Conservation (phyloP, 441 rosid genomes). For the Arabidopsis lyrata region DNA sequence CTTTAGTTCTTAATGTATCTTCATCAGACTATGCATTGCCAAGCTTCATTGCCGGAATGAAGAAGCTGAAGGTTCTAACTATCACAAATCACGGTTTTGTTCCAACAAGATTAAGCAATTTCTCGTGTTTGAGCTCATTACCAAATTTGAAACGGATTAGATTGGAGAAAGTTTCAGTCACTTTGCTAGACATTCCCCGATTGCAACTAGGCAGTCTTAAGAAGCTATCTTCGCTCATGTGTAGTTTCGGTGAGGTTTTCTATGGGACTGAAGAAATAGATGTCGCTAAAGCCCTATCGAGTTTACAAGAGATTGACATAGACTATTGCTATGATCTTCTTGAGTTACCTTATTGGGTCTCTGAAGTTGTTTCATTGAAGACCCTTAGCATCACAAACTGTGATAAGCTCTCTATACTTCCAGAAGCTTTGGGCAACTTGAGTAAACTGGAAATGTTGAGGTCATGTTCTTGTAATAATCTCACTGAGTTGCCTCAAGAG, state of each 20-base stretch:
- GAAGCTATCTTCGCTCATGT: conserved; percentile 67
- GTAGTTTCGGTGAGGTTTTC: conserved; percentile 54
- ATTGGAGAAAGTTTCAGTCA: conserved; percentile 56
- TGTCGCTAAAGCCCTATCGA: conserved; percentile 50
- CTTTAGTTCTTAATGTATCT: conserved; percentile 55
- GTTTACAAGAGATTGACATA: conserved; percentile 62
- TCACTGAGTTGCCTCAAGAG: conserved; percentile 50
- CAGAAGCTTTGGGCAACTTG: conserved; percentile 56
- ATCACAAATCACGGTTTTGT: conserved; percentile 50
- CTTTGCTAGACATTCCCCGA: conserved; percentile 34
- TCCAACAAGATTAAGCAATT: conserved; percentile 51
- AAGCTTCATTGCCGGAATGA: conserved; percentile 54
- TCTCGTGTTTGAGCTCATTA: conserved; percentile 46
- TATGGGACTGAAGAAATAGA: neutral
- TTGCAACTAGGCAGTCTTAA: conserved; percentile 42
- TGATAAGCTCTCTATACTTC: conserved; percentile 55
- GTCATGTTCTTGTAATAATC: conserved; percentile 59
- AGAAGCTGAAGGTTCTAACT: conserved; percentile 57
- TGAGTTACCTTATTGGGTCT: conserved; percentile 56
- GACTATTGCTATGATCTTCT: conserved; percentile 69
- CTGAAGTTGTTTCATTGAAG: conserved; percentile 47
- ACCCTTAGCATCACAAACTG: conserved; percentile 78
- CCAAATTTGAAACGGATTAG: conserved; percentile 65
- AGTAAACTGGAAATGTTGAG: conserved; percentile 52
- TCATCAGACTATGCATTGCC: conserved; percentile 56